Evolutionary conservation across 2,329 filamentous ascomycete species (phyloP).

Genomic region (Cladosporium cucumerinum): DNA sequence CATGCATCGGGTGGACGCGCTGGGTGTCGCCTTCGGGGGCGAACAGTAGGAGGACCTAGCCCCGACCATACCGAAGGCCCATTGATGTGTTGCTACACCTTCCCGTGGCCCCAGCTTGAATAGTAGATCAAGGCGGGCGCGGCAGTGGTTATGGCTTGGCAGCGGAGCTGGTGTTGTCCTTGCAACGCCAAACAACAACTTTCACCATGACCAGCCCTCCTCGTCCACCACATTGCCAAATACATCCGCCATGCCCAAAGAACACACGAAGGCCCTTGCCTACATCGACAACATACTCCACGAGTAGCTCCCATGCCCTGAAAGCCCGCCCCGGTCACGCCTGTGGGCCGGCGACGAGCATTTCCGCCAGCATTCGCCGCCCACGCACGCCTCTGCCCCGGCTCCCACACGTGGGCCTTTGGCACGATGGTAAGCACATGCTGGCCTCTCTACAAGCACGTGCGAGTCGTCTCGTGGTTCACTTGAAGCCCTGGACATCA

Average conservation of each 20-base stretch:
- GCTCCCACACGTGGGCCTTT: neutral
- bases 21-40: neutral
- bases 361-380: neutral
- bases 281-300: neutral
- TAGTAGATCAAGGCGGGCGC: neutral
- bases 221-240: neutral
- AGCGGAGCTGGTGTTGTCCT: neutral
- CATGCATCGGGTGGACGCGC: neutral
- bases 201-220: neutral
- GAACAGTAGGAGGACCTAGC: neutral
- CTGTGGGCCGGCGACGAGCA: neutral
- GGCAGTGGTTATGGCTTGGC: neutral
- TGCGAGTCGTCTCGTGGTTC: neutral
- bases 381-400: neutral
- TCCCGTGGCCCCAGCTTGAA: neutral
- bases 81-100: neutral
- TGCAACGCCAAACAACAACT: neutral
- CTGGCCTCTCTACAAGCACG: neutral
- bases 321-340: neutral
- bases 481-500: neutral
- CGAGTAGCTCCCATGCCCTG: neutral
- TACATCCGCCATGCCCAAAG: neutral
- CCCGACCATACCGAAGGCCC: conserved; percentile 6
- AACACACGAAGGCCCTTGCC: neutral
- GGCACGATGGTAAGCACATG: neutral